phyloP scores from a whole-genome alignment of 495 filamentous ascomycete genomes.

The Neurospora sp. region DNA sequence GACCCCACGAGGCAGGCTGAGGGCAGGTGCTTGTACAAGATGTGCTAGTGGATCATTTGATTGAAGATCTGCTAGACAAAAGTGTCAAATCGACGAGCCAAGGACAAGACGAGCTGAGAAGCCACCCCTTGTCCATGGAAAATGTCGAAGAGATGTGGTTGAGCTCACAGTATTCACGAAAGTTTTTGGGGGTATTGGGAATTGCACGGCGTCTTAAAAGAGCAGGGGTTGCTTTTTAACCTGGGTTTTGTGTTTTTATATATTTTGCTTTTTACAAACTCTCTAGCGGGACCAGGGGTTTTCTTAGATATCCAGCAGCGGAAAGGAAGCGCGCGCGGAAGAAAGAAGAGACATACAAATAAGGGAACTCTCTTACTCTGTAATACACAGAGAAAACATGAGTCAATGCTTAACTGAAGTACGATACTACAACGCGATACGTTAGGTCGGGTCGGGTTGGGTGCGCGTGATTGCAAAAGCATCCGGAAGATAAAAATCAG shows the following conservation, averaged over 20 bases:
- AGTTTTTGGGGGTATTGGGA: not conserved
- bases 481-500: not conserved
- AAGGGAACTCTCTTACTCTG: not conserved
- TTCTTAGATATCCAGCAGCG: constrained; percentile 3
- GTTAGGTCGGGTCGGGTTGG: not conserved
- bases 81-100: not conserved
- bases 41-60: constrained; percentile 45
- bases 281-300: not conserved
- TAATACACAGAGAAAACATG: not conserved
- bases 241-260: not conserved
- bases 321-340: not conserved
- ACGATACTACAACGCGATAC: not conserved
- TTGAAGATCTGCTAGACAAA: not conserved
- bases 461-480: not conserved
- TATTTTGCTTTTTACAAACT: not conserved
- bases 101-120: not conserved
- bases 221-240: not conserved
- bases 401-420: not conserved
- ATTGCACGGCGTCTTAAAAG: not conserved
- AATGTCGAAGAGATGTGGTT: not conserved
- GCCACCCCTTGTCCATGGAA: not conserved
- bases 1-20: constrained; percentile 57
- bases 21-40: constrained; percentile 76
- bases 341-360: not conserved
- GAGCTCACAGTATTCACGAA: not conserved